These are phyloP conservation scores for Castanea mollissima DNA, from an alignment of 306 rosid genomes.

Conservation along the genomic window DNA sequence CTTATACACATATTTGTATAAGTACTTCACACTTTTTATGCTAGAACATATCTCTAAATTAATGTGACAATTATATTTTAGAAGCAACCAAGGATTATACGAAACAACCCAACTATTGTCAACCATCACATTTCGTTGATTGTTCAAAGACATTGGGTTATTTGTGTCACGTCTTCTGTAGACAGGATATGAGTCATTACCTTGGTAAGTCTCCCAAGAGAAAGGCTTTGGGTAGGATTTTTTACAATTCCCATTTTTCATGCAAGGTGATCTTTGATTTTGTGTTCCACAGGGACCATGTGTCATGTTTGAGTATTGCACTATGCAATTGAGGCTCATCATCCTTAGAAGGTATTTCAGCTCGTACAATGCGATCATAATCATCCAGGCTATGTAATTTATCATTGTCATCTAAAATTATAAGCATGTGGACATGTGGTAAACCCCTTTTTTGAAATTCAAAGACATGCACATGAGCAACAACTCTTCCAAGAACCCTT, in stretches of 20 bases:
- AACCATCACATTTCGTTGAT: background rate
- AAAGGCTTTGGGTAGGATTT: background rate
- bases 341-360: background rate
- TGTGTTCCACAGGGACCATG: background rate
- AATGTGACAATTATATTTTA: background rate
- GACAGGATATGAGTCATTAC: background rate
- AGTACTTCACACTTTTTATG: background rate
- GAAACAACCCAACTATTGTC: background rate
- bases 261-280: background rate
- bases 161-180: background rate
- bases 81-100: background rate
- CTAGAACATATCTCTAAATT: background rate
- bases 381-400: background rate
- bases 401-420: background rate
- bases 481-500: background rate
- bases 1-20: background rate
- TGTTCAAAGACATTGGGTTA: background rate
- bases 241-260: background rate
- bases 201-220: background rate
- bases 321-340: background rate
- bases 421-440: background rate
- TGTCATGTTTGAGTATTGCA: background rate
- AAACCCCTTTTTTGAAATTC: background rate
- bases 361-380: background rate
- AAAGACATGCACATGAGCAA: constrained; percentile 1